phyloP scores from a whole-genome alignment of 495 filamentous ascomycete genomes.

The Xylaria acuta region DNA sequence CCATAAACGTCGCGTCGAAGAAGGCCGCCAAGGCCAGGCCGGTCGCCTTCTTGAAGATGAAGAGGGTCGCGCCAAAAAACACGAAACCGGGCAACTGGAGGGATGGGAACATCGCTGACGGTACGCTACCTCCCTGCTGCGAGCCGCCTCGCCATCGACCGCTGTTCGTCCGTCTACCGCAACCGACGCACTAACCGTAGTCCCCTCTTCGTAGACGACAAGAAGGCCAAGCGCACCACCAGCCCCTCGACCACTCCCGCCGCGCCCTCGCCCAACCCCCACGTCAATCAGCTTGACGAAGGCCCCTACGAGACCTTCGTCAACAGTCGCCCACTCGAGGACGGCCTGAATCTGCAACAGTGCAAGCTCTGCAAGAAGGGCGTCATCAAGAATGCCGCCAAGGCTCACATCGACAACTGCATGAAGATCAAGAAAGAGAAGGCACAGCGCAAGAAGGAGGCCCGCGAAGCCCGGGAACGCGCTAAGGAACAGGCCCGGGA shows the following conservation, averaged over 20 bases:
- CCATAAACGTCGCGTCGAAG: slow-evolving; percentile 67
- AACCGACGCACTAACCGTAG: not conserved
- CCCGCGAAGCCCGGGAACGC: slow-evolving; percentile 73
- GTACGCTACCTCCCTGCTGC: slow-evolving; percentile 47
- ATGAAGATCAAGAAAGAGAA: slow-evolving; percentile 76
- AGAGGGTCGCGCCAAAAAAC: slow-evolving; percentile 66
- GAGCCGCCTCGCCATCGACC: not conserved
- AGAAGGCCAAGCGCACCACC: slow-evolving; percentile 49
- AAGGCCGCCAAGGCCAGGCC: slow-evolving; percentile 61
- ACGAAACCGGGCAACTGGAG: slow-evolving; percentile 63
- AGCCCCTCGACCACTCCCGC: slow-evolving; percentile 53
- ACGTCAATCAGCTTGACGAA: slow-evolving; percentile 78
- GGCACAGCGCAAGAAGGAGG: slow-evolving; percentile 78
- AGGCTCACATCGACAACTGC: slow-evolving; percentile 72
- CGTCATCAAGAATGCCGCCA: slow-evolving; percentile 64
- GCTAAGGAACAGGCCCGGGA: slow-evolving; percentile 64
- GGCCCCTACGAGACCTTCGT: slow-evolving; percentile 72
- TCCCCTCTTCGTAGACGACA: slow-evolving; percentile 45
- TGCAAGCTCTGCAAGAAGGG: slow-evolving; percentile 87
- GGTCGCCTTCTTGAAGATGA: slow-evolving; percentile 69
- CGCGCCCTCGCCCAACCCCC: slow-evolving; percentile 53
- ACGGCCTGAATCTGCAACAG: slow-evolving; percentile 67
- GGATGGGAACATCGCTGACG: slow-evolving; percentile 58
- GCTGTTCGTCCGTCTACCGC: not conserved
- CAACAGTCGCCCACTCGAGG: slow-evolving; percentile 74